Evolutionary conservation across 2,329 filamentous ascomycete genomes (phyloP).

Genomic region (Trichoderma atroviride): DNA sequence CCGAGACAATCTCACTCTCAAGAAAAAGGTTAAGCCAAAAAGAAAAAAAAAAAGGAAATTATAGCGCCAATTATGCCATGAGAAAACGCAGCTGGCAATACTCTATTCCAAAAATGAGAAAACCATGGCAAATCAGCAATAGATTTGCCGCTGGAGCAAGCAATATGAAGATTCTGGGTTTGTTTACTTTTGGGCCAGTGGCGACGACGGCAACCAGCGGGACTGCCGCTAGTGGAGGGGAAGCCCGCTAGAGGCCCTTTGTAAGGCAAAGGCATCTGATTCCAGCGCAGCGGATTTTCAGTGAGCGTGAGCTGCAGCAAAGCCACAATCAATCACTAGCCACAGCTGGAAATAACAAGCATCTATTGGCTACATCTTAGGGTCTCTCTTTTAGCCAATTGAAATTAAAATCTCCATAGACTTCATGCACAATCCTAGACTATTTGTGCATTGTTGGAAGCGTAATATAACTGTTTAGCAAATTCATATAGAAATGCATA

Average conservation of each 20-base stretch:
- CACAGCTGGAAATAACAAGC: no score
- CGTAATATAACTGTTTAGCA: no score
- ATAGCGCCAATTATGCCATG: neutral
- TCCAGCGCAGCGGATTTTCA: no score
- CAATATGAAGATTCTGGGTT: neutral
- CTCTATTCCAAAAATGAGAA: neutral
- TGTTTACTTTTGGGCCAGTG: constrained; percentile 17
- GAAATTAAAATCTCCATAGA: no score
- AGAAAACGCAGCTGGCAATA: neutral
- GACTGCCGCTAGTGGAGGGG: neutral
- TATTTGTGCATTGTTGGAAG: no score
- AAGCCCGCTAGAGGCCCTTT: neutral
- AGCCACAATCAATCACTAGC: no score
- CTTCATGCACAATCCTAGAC: no score
- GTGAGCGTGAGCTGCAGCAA: no score
- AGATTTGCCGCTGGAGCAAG: neutral
- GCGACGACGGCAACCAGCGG: constrained; percentile 5
- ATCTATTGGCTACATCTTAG: no score
- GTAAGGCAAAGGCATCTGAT: no score
- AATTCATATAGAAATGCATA: no score
- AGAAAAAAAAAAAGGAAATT: neutral
- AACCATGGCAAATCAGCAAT: neutral
- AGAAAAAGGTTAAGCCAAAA: neutral
- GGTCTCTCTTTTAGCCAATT: no score
- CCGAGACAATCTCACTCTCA: constrained; percentile 16